These are phyloP conservation scores for Aspergillus luchuensis DNA, from an alignment of 2,329 filamentous ascomycete species.

Conservation along the genomic window DNA sequence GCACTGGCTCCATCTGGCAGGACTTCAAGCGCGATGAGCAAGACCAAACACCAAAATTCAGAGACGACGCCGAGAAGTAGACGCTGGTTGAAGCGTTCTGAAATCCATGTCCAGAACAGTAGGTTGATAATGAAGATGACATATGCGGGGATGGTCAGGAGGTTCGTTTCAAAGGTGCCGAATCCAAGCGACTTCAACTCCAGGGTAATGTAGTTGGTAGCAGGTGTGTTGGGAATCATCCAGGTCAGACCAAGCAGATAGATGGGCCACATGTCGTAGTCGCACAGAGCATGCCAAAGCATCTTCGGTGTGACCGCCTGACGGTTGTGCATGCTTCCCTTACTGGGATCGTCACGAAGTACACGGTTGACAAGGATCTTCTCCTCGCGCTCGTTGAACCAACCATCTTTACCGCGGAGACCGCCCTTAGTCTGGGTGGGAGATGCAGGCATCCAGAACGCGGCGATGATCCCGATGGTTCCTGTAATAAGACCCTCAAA, in stretches of 20 bases:
- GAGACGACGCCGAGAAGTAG: conserved; percentile 56
- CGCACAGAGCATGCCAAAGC: conserved; percentile 53
- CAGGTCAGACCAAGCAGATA: conserved; percentile 53
- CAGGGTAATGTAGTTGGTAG: conserved; percentile 42
- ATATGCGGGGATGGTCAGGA: conserved; percentile 64
- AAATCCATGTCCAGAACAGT: conserved; percentile 56
- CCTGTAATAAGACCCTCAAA: conserved; percentile 53
- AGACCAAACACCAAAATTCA: conserved; percentile 56
- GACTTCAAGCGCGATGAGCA: conserved; percentile 55
- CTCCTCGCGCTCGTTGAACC: conserved; percentile 69
- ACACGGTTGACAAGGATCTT: conserved; percentile 69
- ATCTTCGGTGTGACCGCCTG: conserved; percentile 53
- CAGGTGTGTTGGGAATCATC: conserved; percentile 43
- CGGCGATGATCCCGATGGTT: conserved; percentile 58
- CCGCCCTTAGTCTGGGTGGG: conserved; percentile 65
- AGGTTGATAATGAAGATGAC: conserved; percentile 61
- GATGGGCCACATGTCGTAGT: conserved; percentile 62
- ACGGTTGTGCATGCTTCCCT: conserved; percentile 64
- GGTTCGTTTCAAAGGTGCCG: conserved; percentile 61
- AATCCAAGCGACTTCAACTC: conserved; percentile 58
- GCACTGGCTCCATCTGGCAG: conserved; percentile 51
- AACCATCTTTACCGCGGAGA: conserved; percentile 64
- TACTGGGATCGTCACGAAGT: conserved; percentile 57
- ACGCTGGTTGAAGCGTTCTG: conserved; percentile 58
- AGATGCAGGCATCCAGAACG: conserved; percentile 63